Evolutionary conservation across 441 rosid species (phyloP).

Genomic region (Arabidopsis hybrid): DNA sequence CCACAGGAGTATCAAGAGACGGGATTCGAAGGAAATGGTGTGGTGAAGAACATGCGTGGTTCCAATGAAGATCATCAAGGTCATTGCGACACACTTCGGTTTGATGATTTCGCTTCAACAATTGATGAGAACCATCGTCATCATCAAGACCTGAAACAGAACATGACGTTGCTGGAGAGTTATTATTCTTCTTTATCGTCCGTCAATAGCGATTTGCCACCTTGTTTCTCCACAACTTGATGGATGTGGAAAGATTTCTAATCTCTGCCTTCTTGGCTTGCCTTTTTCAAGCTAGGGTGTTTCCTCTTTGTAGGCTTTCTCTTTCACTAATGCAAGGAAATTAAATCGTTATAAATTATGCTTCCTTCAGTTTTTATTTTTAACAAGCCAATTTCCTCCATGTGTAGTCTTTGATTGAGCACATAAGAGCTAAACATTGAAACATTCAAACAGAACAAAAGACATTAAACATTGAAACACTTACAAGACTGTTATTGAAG

Average conservation of each 20-base stretch:
- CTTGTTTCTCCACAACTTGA: conserved; percentile 40
- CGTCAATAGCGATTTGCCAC: conserved; percentile 24
- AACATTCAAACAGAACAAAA: not conserved
- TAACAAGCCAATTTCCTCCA: not conserved
- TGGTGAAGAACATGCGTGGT: conserved; percentile 32
- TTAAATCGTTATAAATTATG: not conserved
- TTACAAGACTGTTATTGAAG: not conserved
- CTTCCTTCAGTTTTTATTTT: not conserved
- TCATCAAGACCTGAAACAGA: conserved; percentile 34
- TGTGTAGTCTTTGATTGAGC: not conserved
- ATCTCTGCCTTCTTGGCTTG: conserved; percentile 11
- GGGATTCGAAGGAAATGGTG: conserved; percentile 16
- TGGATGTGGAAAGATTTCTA: conserved; percentile 7
- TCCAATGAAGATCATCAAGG: conserved; percentile 26
- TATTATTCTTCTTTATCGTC: conserved; percentile 38
- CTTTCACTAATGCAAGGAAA: conserved; percentile 1
- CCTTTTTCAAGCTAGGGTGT: conserved; percentile 32
- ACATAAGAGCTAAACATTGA: no score
- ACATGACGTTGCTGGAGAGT: conserved; percentile 35
- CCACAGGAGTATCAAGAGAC: conserved; percentile 43
- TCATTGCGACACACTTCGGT: conserved; percentile 11
- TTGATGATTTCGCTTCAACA: conserved; percentile 14
- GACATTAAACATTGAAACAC: no score
- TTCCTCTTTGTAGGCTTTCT: conserved; percentile 22
- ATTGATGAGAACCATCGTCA: conserved; percentile 22